phyloP scores from a whole-genome alignment of 768 basidiomycete genomes.

The Amanita thiersii region DNA sequence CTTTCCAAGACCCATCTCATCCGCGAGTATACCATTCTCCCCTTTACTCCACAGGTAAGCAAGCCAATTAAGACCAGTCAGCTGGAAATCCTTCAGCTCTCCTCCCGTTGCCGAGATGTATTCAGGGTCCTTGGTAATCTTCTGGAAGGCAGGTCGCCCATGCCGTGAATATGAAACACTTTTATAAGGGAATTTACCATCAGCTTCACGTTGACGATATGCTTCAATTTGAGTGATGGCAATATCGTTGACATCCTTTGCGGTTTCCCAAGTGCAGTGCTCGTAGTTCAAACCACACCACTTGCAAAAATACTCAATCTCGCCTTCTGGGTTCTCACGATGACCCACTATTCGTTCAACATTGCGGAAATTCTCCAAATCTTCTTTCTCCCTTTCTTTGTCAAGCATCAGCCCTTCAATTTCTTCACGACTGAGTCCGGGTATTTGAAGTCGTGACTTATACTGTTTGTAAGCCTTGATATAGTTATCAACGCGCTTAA shows the following conservation, averaged over 20 bases:
- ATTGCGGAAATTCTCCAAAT: slow-evolving; percentile 82
- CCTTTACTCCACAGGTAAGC: slow-evolving; percentile 92
- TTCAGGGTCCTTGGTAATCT: slow-evolving; percentile 82
- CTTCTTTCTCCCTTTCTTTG: slow-evolving; percentile 86
- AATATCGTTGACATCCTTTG: slow-evolving; percentile 70
- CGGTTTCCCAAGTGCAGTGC: slow-evolving; percentile 92
- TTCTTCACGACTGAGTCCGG: slow-evolving; percentile 77
- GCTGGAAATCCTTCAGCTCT: slow-evolving; percentile 92
- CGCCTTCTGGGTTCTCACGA: slow-evolving; percentile 49
- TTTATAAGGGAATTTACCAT: slow-evolving; percentile 81
- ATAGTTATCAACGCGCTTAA: slow-evolving; percentile 98
- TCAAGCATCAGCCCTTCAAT: slow-evolving; percentile 83
- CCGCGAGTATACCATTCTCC: slow-evolving; percentile 94
- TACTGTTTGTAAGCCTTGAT: slow-evolving; percentile 85
- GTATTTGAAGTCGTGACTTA: slow-evolving; percentile 54
- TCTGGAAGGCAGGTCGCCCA: slow-evolving; percentile 70
- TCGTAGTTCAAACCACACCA: slow-evolving; percentile 93
- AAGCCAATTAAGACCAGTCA: slow-evolving; percentile 98
- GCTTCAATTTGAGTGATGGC: slow-evolving; percentile 74
- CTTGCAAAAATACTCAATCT: slow-evolving; percentile 91
- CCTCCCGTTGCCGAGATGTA: slow-evolving; percentile 78
- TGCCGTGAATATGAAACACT: slow-evolving; percentile 59
- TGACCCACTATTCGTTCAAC: slow-evolving; percentile 88
- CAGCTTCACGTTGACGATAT: slow-evolving; percentile 68
- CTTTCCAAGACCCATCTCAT: slow-evolving; percentile 99